These are phyloP conservation scores for Populus ilicifolia DNA, from an alignment of 345 rosid genomes.

Conservation along the genomic window DNA sequence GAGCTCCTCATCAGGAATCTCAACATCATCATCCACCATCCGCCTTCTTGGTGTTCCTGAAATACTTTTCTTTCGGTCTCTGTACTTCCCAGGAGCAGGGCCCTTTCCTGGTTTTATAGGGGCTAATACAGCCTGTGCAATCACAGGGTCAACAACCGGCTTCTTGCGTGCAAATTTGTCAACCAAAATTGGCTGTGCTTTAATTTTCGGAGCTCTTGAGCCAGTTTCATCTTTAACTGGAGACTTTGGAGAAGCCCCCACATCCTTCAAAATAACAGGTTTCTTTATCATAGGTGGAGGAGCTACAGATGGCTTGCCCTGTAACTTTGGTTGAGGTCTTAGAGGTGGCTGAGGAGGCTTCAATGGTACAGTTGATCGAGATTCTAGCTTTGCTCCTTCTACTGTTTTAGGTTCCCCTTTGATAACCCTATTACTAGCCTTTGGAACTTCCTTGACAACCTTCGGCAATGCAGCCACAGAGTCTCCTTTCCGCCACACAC, in stretches of 20 bases:
- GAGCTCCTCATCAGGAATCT: conserved; percentile 67
- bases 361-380: conserved; percentile 36
- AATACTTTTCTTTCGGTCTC: conserved; percentile 58
- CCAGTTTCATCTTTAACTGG: conserved; percentile 37
- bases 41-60: conserved; percentile 63
- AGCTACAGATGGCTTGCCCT: conserved; percentile 64
- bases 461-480: conserved; percentile 52
- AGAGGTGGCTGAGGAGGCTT: conserved; percentile 53
- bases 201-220: conserved; percentile 38
- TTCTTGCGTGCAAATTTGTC: conserved; percentile 90
- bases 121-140: conserved; percentile 66
- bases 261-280: conserved; percentile 72
- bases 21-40: conserved; percentile 41
- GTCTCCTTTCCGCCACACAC: conserved; percentile 97
- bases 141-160: conserved; percentile 59
- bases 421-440: conserved; percentile 26
- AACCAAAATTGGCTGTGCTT: conserved; percentile 79
- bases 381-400: conserved; percentile 30
- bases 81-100: conserved; percentile 65
- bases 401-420: conserved; percentile 24
- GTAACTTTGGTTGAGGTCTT: conserved; percentile 69
- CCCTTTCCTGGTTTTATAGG: conserved; percentile 74
- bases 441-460: conserved; percentile 58
- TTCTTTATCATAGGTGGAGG: conserved; percentile 52
- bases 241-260: conserved; percentile 56